Conservation (phyloP, 2,329 filamentous ascomycete genomes). For the Paramyrothecium roridum region DNA sequence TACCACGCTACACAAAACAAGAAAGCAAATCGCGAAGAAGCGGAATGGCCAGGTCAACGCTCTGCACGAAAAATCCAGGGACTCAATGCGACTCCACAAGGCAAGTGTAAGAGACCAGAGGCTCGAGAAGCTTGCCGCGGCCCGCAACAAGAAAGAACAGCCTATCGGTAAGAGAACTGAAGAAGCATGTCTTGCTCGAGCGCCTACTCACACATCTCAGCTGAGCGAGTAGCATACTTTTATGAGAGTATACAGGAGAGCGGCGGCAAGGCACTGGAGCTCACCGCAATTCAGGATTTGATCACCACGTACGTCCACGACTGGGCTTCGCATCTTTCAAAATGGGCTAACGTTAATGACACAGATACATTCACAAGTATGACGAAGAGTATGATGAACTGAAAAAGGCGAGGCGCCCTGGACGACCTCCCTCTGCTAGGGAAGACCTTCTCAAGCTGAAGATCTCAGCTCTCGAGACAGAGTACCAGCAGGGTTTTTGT, state of each 20-base stretch:
- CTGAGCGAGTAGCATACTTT: slow-evolving; percentile 56
- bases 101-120: slow-evolving; percentile 81
- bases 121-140: slow-evolving; percentile 67
- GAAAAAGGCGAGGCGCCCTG: slow-evolving; percentile 70
- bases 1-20: slow-evolving; percentile 74
- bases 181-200: background rate
- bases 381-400: slow-evolving; percentile 66
- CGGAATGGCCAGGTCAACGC: slow-evolving; percentile 68
- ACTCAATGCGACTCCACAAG: slow-evolving; percentile 76
- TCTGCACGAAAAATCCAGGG: slow-evolving; percentile 84
- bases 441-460: slow-evolving; percentile 76
- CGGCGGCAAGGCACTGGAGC: slow-evolving; percentile 41
- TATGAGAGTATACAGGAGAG: slow-evolving; percentile 60
- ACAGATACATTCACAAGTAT: slow-evolving; percentile 63
- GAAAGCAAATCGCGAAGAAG: slow-evolving; percentile 90
- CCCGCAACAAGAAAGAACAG: slow-evolving; percentile 70
- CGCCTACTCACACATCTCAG: slow-evolving; percentile 14
- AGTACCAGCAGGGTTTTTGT: slow-evolving; percentile 84
- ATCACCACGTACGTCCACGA: slow-evolving; percentile 52
- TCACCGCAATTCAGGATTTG: slow-evolving; percentile 56
- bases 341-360: background rate
- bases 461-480: slow-evolving; percentile 68
- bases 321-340: slow-evolving; percentile 8
- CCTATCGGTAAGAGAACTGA: slow-evolving; percentile 57
- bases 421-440: slow-evolving; percentile 71